Conservation (phyloP, 768 basidiomycete genomes). For the Arthromyces matolae region DNA sequence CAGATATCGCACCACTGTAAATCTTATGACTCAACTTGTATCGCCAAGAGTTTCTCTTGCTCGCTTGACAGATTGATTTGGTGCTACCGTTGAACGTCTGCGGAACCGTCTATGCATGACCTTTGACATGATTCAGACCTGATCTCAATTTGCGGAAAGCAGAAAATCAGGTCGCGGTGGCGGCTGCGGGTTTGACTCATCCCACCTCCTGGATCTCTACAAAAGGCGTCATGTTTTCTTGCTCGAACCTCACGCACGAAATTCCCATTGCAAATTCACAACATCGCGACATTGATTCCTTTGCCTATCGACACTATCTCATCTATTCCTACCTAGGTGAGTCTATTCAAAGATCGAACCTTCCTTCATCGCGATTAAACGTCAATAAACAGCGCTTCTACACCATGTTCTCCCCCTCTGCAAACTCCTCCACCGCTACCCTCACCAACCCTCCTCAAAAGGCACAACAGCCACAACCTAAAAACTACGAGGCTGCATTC, state of each 20-base stretch:
- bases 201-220: not conserved
- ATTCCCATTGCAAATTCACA: not conserved
- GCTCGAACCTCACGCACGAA: not conserved
- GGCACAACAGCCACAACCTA: conserved; percentile 5
- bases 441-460: not conserved
- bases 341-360: too few relatives aligned
- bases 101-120: too few relatives aligned
- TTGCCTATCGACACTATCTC: not conserved
- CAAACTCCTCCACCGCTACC: conserved; percentile 9
- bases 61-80: too few relatives aligned
- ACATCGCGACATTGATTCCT: too few relatives aligned
- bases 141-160: too few relatives aligned
- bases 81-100: too few relatives aligned
- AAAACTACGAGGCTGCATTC: conserved; percentile 23
- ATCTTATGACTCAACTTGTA: too few relatives aligned
- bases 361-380: not conserved
- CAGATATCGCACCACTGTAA: too few relatives aligned
- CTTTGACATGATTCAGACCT: not conserved
- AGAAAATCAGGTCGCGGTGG: too few relatives aligned
- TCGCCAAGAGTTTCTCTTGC: too few relatives aligned
- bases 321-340: too few relatives aligned
- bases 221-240: not conserved
- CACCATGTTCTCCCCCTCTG: conserved; percentile 9
- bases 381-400: not conserved
- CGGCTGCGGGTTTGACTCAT: not conserved